Evolutionary conservation across 768 basidiomycete species (phyloP), one percentile per base, ranked within the genome.

Genomic region (Amanita rubescens): DNA sequence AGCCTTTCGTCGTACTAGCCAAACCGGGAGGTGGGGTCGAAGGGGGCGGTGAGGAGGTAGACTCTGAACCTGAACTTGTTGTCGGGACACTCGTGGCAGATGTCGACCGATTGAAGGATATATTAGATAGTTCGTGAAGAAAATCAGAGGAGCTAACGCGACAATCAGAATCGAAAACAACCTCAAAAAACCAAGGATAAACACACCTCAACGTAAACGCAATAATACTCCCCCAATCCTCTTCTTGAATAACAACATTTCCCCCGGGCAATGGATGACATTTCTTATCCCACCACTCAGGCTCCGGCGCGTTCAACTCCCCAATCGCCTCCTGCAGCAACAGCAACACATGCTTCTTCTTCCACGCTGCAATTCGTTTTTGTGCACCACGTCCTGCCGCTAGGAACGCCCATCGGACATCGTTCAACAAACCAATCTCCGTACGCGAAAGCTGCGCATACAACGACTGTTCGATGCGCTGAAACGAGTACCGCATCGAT

Each of bases 161-260:
- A 39, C 58, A 53, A 15, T 39, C 53, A 49, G 44, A 24, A 12
- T n/a, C 27, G 22, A 41, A 39, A 42, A 25, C 4, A 6, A 27
- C 3, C 12, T 27, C 25, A 17, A 14, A 35, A 33, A 32, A n/a
- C n/a, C n/a, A n/a, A n/a, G n/a, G n/a, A n/a, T n/a, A n/a, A n/a
- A 62, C 70, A 17, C 56, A 85, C 84, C 84, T 84, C 47, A 88
- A 67, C 7, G 85, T 86, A 65, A 84, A 87, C 5, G 87, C 82
- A 58, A 88, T 88, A 45, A 90, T 80, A 63, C 85, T 87, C 7
- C 85, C 85, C 84, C 82, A 85, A 64, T 87, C 85, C 60, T 78
- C 74, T 61, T 89, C 87, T 46, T 78, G 65, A 8, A 88, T 77
- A 55, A 87, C 75, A 4, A 87, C 73, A 60, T 79, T 82, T 7